phyloP scores from a whole-genome alignment of 345 rosid species.

The Hibiscus tridactylites region DNA sequence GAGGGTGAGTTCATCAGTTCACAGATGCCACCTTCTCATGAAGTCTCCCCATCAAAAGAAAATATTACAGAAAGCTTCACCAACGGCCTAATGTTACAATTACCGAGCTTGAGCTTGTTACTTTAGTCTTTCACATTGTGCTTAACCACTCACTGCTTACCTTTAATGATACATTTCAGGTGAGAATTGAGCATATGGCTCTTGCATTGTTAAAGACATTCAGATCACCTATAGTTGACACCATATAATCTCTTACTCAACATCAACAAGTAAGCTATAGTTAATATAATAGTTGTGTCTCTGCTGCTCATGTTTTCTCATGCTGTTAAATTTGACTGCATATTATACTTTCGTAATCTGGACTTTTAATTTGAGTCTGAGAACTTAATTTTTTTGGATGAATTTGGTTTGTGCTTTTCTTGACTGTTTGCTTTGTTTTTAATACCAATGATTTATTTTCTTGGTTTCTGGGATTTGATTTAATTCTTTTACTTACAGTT shows the following conservation, averaged over 20 bases:
- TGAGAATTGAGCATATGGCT: constrained; percentile 76
- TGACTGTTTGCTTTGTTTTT: too few relatives aligned
- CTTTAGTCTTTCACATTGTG: neutral
- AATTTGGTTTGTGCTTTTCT: too few relatives aligned
- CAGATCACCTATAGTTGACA: constrained; percentile 69
- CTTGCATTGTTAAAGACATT: constrained; percentile 74
- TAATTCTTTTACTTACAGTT: too few relatives aligned
- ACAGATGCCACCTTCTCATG: constrained; percentile 16
- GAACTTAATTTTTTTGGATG: too few relatives aligned
- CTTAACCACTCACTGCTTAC: neutral
- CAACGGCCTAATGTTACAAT: neutral
- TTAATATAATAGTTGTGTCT: neutral
- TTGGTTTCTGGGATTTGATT: too few relatives aligned
- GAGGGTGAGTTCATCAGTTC: constrained; percentile 20
- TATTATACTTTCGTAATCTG: constrained; percentile 36
- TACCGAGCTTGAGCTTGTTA: neutral
- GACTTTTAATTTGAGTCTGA: too few relatives aligned
- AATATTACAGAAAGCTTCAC: constrained; percentile 29
- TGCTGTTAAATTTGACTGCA: constrained; percentile 19
- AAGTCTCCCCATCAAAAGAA: constrained; percentile 16
- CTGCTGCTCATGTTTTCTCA: neutral
- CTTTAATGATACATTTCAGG: constrained; percentile 30
- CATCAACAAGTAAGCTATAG: constrained; percentile 67
- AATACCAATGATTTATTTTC: too few relatives aligned
- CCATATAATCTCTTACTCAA: constrained; percentile 83